These are phyloP conservation scores for Globisporangium uncinulatum DNA, from an alignment of 352 stramenopile species.

Conservation along the genomic window DNA sequence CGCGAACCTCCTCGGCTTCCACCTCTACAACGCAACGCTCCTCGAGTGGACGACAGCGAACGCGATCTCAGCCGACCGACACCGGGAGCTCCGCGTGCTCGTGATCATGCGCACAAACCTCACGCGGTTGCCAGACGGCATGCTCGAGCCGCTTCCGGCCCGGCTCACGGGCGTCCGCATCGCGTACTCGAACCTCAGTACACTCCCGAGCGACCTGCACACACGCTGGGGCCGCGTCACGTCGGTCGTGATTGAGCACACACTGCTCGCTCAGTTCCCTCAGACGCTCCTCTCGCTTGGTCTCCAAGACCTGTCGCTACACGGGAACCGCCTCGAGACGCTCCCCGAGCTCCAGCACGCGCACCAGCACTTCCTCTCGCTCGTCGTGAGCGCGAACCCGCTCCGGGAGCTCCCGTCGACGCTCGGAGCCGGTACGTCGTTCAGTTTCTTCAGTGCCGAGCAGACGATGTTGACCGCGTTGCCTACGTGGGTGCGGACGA, in stretches of 20 bases:
- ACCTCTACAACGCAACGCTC: slow-evolving; percentile 26
- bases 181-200: slow-evolving; percentile 15
- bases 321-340: background rate
- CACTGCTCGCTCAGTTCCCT: slow-evolving; percentile 5
- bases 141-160: background rate
- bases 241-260: slow-evolving; percentile 18
- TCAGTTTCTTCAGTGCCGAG: slow-evolving; percentile 2
- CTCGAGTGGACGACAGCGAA: slow-evolving; percentile 7
- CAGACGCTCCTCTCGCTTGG: background rate
- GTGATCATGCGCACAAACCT: slow-evolving; percentile 3
- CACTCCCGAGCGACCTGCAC: slow-evolving; percentile 11
- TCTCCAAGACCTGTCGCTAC: background rate
- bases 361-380: background rate
- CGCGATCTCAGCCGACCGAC: background rate
- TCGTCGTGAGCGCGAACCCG: slow-evolving; percentile 5
- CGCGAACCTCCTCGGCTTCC: slow-evolving; percentile 21
- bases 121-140: slow-evolving; percentile 3
- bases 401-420: background rate
- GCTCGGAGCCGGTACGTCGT: background rate
- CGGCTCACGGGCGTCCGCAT: slow-evolving; percentile 13
- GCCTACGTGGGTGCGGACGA: background rate
- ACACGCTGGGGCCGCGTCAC: slow-evolving; percentile 12
- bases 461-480: background rate
- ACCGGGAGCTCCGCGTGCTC: slow-evolving; percentile 1
- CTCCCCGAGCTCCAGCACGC: background rate